A percentile compares a stretch with the other conserved stretches of the same genome.
Evolutionary conservation across 2,329 filamentous ascomycete genomes (phyloP).

Genomic region (Decorospora gaudefroyi): DNA sequence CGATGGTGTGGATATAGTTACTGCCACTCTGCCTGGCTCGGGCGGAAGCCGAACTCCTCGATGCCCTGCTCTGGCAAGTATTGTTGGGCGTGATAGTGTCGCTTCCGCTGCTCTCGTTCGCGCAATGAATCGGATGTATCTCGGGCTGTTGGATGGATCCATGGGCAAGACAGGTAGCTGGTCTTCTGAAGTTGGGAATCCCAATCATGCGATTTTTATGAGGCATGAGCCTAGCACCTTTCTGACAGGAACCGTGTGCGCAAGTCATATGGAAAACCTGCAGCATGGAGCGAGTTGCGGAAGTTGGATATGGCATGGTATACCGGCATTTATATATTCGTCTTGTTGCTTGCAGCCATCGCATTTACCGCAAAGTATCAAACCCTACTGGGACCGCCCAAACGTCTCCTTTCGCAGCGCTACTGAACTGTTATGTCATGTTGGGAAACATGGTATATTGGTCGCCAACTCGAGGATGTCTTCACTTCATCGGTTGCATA

Average conservation of each 20-base stretch:
- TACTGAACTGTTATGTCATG: too few relatives aligned
- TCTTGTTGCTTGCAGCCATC: constrained; percentile 3
- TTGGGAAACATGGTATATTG: too few relatives aligned
- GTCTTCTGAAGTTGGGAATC: too few relatives aligned
- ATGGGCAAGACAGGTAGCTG: background rate
- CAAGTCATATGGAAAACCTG: background rate
- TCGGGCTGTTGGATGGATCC: background rate
- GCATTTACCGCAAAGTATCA: background rate
- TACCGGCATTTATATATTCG: constrained; percentile 7
- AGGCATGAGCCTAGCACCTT: background rate
- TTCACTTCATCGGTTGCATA: too few relatives aligned
- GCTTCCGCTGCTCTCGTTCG: background rate
- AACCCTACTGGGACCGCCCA: too few relatives aligned
- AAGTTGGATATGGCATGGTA: constrained; percentile 9
- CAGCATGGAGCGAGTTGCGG: background rate
- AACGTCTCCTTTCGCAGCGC: too few relatives aligned
- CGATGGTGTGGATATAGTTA: constrained; percentile 4
- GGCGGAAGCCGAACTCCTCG: constrained; percentile 8
- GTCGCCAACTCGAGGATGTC: too few relatives aligned
- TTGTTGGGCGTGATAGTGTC: background rate
- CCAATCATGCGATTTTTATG: too few relatives aligned
- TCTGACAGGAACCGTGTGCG: background rate
- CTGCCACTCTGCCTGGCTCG: constrained; percentile 10
- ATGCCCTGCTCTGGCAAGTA: background rate
- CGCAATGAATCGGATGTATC: background rate